Evolutionary conservation across 2,329 filamentous ascomycete species (phyloP), one percentile per base, ranked within the genome.

Genomic region (Exophiala sideris): DNA sequence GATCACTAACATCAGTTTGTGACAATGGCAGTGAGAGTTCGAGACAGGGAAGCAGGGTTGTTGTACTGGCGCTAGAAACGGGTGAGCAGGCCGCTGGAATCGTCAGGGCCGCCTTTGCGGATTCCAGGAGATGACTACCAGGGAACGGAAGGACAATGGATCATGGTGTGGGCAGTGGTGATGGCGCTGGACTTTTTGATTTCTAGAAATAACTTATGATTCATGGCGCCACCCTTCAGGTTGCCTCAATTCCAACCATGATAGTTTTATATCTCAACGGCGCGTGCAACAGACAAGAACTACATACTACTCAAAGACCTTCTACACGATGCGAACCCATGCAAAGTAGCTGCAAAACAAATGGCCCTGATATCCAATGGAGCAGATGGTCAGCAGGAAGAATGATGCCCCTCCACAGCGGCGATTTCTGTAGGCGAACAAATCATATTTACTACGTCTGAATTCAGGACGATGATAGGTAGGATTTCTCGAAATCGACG

Each of bases 391-490:
- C 39, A 49, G 48, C 51, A 58, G 48, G 48, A 24, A 41, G 12
- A 32, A 48, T 48, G 56, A 52, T 52, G 51, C 35, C 16, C 16
- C 32, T 18, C 44, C n/a, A 36, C 41, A 34, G 47, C 36, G 21
- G 40, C 35, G 35, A 52, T 49, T 47, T 48, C 48, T 40, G 33
- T 54, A 46, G 46, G 5, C 41, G 38, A 46, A 38, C 57, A 57
- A 59, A 59, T 59, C 50, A 54, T 20, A 18, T 21, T 44, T 45
- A 40, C 45, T 41, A 51, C 36, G 39, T 33, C 12, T 12, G 41
- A 16, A 14, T 34, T 49, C 54, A 39, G 14, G 50, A 3, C 33
- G 50, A 45, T 59, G 57, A 59, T 59, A 59, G 57, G 57, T 49
- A 57, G 42, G 16, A 50, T 29, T 39, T 20, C 10, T 48, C 40